Evolutionary conservation across 108 stramenopile species (phyloP).

Genomic region (Thalassiosira profunda): DNA sequence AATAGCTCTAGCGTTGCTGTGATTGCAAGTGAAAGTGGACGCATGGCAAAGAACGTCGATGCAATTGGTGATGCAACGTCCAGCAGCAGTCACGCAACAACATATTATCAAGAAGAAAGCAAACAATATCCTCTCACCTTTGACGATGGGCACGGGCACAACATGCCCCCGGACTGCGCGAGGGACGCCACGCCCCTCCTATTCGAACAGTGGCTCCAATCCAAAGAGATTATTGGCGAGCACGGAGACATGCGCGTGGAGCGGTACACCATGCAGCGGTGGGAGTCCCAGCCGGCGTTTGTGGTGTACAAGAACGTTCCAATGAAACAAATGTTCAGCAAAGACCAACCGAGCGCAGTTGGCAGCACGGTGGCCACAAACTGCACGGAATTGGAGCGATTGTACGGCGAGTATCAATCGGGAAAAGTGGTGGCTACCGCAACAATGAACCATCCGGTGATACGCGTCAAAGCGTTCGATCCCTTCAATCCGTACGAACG

Average conservation of each 20-base stretch:
- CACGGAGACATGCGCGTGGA: background rate
- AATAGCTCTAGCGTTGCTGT: too few relatives aligned
- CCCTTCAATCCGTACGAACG: constrained; percentile 14
- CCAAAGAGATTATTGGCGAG: background rate
- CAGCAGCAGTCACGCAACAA: too few relatives aligned
- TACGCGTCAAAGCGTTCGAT: constrained; percentile 4
- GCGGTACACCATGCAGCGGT: background rate
- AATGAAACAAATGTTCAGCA: background rate
- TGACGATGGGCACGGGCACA: constrained; percentile 1
- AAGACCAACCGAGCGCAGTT: background rate
- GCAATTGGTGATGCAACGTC: too few relatives aligned
- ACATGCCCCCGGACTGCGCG: background rate
- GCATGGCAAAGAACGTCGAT: too few relatives aligned
- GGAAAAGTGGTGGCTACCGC: background rate
- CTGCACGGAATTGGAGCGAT: too few relatives aligned
- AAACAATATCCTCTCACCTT: background rate
- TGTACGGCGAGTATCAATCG: background rate
- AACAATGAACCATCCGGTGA: background rate
- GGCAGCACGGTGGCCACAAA: background rate
- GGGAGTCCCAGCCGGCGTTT: constrained; percentile 11
- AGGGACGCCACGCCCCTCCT: background rate
- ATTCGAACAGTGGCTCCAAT: background rate
- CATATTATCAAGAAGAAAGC: background rate
- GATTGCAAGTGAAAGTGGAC: too few relatives aligned
- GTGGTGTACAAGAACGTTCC: background rate